Base-by-base conservation (phyloP, 331 rosid genomes). In the Acacia concinna region DNA sequence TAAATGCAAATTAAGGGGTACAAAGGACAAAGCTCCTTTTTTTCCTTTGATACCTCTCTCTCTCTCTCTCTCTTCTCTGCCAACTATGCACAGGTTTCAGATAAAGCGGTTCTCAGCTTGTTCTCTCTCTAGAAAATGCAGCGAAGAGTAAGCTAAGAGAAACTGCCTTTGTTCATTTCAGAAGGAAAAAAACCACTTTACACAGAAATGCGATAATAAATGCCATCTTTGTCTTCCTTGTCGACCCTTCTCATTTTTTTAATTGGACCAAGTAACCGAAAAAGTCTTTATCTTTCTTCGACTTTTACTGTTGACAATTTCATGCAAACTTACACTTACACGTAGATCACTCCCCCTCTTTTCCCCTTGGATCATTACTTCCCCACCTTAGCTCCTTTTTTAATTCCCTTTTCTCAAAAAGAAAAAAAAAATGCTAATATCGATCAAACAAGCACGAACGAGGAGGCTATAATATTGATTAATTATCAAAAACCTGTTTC, bases 321-420 rank as follows among this genome's bases (percentile, higher is more conserved):
- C 93, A 80, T 89, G 88, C 91, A 86, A 82, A 82, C 73, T 66
- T 74, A 86, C 91, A 82, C 73, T 66, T 74, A 86, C 91, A 91
- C 92, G 87, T 89, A 13, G 89, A 77, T 84, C 32, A 10, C 44
- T 80, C 41, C 84, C 21, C 49, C 83, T 78, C 84, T 79, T 25
- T 81, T 11, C 63, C 62, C 60, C 27, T 52, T 71, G 71, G 83
- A 80, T 80, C 82, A 70, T 57, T 56, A 35, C 76, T 78, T 52
- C 37, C 54, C 60, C 71, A 30, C n/a, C 23, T 64, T 38, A 67
- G 27, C 72, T 76, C 70, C 49, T 59, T 8, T 27, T 69, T 27
- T 13, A n/a, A n/a, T n/a, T n/a, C n/a, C 64, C 32, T 57, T 27
- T 27, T 57, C 64, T 17, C 5, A 4, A 11, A 23, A 11, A 11